phyloP scores from a whole-genome alignment of 2,329 filamentous ascomycete genomes.

The Scedosporium minutisporum region DNA sequence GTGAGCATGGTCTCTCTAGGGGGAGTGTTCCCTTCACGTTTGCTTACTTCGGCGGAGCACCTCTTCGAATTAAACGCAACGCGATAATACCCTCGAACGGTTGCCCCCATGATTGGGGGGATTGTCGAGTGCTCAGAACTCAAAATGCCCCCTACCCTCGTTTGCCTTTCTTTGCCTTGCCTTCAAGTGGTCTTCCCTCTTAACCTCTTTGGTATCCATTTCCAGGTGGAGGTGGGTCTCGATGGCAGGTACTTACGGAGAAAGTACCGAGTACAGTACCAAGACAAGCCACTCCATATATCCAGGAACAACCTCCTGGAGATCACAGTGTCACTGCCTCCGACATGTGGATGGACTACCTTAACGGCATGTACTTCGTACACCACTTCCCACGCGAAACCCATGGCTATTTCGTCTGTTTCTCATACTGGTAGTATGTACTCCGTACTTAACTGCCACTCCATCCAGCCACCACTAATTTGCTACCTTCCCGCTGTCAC shows the following conservation, averaged over 20 bases:
- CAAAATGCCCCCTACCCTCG: neutral
- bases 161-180: neutral
- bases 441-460: neutral
- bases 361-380: neutral
- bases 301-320: neutral
- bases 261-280: neutral
- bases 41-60: neutral
- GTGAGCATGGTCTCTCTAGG: no score
- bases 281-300: neutral
- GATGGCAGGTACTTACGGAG: neutral
- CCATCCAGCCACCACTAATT: neutral
- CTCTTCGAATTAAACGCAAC: constrained; percentile 5
- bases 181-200: neutral
- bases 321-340: neutral
- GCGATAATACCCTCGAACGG: neutral
- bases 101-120: constrained; percentile 1
- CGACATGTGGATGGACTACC: neutral
- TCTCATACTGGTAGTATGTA: neutral
- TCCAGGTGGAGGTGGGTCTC: neutral
- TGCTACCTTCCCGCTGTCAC: neutral
- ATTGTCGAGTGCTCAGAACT: neutral
- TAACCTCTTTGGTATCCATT: neutral
- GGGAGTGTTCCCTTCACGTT: no score
- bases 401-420: neutral
- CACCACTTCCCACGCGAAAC: neutral